Percentiles rank a stretch among this genome's conserved stretches.
Evolutionary conservation across 495 filamentous ascomycete genomes (phyloP).

Genomic region (Neurospora sp.): DNA sequence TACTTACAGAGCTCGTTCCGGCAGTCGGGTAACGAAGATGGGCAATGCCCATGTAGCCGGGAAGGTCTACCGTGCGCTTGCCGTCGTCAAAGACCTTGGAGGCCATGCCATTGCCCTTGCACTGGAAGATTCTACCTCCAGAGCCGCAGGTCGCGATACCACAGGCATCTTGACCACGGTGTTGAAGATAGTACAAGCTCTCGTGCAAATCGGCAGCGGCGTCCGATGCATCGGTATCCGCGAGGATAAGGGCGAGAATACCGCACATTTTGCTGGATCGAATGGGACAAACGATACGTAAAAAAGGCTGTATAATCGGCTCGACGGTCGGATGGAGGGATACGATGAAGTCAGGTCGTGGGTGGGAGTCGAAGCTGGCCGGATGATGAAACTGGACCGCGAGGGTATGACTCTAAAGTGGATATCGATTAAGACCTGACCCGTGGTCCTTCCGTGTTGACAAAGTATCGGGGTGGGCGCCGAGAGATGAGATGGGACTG

Average conservation of each 20-base stretch:
- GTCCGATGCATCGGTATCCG: constrained; percentile 37
- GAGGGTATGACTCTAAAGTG: background rate
- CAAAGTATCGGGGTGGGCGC: background rate
- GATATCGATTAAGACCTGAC: background rate
- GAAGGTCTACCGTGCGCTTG: constrained; percentile 63
- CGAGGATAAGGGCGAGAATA: constrained; percentile 73
- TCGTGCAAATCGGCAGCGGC: constrained; percentile 67
- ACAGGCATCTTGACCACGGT: constrained; percentile 83
- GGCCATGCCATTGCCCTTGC: constrained; percentile 89
- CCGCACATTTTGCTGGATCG: constrained; percentile 60
- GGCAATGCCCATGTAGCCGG: constrained; percentile 81
- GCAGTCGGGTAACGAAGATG: constrained; percentile 90
- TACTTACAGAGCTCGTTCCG: constrained; percentile 57
- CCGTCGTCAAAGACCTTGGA: constrained; percentile 75
- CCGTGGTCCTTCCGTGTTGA: background rate
- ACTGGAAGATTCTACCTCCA: constrained; percentile 76
- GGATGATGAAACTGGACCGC: background rate
- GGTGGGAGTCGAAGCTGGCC: background rate
- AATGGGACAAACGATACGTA: background rate
- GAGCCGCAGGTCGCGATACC: constrained; percentile 72
- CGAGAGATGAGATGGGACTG: background rate
- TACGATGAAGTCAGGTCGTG: background rate
- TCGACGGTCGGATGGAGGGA: background rate
- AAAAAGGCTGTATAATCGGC: background rate
- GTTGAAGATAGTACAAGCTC: constrained; percentile 74